phyloP scores from a whole-genome alignment of 805 yeast genomes.

The Wickerhamomyces rabaulensis region DNA sequence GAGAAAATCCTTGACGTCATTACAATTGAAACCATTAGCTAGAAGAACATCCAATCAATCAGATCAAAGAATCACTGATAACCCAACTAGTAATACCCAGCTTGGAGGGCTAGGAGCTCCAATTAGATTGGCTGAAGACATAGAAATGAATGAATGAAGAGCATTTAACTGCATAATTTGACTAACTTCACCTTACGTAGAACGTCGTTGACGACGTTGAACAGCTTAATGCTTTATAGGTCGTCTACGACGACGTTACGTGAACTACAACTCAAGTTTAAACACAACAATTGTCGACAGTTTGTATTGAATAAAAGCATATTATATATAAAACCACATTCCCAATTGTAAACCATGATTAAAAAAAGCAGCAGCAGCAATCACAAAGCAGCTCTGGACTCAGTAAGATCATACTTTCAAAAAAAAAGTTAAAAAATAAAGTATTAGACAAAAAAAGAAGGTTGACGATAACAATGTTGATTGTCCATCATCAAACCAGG shows the following conservation, averaged over 20 bases:
- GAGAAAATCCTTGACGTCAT: constrained; percentile 22
- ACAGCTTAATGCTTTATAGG: too few relatives aligned
- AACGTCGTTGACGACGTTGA: too few relatives aligned
- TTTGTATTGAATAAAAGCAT: too few relatives aligned
- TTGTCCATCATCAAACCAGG: too few relatives aligned
- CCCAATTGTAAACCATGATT: background rate
- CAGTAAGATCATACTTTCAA: background rate
- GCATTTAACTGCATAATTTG: background rate
- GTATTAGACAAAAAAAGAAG: too few relatives aligned
- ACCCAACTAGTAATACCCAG: background rate
- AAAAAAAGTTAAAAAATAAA: background rate
- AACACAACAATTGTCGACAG: background rate
- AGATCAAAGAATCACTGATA: background rate
- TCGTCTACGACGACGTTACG: too few relatives aligned
- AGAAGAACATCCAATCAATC: background rate
- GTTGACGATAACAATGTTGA: too few relatives aligned
- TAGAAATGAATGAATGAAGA: background rate
- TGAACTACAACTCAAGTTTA: too few relatives aligned
- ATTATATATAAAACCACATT: too few relatives aligned
- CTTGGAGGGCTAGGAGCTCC: constrained; percentile 8
- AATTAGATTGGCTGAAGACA: constrained; percentile 4
- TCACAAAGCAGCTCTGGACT: too few relatives aligned
- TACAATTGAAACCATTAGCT: constrained; percentile 15
- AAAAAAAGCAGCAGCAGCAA: too few relatives aligned
- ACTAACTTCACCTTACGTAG: too few relatives aligned